Evolutionary conservation across 2,329 filamentous ascomycete genomes (phyloP).

Genomic region (Ilyonectria mors-panacis): DNA sequence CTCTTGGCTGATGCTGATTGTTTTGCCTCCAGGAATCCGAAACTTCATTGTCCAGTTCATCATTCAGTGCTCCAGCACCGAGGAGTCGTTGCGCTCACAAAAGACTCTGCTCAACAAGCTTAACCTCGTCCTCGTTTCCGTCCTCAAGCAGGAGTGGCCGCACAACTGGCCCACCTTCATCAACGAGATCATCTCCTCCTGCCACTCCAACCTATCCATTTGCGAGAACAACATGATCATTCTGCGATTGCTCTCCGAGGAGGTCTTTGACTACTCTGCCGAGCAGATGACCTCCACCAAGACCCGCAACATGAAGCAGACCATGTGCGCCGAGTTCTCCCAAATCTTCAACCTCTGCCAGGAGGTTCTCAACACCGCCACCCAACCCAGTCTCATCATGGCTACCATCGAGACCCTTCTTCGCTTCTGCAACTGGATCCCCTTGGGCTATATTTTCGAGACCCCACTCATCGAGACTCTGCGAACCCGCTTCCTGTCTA

Average conservation of each 20-base stretch:
- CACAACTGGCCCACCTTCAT: constrained; percentile 99
- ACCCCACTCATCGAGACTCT: constrained; percentile 96
- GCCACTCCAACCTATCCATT: constrained; percentile 94
- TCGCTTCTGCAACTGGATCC: constrained; percentile 99
- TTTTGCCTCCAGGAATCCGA: constrained; percentile 80
- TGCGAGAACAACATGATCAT: constrained; percentile 99
- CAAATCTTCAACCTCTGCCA: constrained; percentile 98
- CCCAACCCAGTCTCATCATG: constrained; percentile 90
- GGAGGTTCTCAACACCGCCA: constrained; percentile 92
- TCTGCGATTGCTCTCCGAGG: constrained; percentile 92
- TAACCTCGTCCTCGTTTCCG: constrained; percentile 96
- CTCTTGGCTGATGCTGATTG: constrained; percentile 33
- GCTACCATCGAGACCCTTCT: constrained; percentile 97
- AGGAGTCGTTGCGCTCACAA: constrained; percentile 88
- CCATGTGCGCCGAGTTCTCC: constrained; percentile 99
- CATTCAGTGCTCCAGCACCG: constrained; percentile 90
- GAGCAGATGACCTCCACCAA: constrained; percentile 99
- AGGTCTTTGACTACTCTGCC: constrained; percentile 98
- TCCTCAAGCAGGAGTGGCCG: constrained; percentile 99
- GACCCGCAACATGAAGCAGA: constrained; percentile 95
- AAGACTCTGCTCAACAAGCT: constrained; percentile 97
- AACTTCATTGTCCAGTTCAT: constrained; percentile 99
- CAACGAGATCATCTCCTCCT: constrained; percentile 98
- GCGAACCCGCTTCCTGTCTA: constrained; percentile 90
- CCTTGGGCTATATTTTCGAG: constrained; percentile 98